These are phyloP conservation scores for Fusarium foetens DNA, from an alignment of 2,329 filamentous ascomycete genomes.

Conservation along the genomic window DNA sequence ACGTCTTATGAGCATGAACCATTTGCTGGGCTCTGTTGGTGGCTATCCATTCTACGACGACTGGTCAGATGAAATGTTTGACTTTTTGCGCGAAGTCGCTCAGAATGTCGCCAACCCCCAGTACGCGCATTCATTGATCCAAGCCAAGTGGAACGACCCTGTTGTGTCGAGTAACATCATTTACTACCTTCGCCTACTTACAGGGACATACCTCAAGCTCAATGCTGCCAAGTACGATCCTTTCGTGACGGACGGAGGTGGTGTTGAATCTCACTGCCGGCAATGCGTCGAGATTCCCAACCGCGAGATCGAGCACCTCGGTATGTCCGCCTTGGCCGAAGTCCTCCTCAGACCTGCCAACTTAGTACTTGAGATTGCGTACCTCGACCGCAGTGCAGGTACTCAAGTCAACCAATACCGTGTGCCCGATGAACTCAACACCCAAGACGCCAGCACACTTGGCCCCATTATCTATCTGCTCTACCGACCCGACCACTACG, in stretches of 20 bases:
- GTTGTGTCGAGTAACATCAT: conserved; percentile 78
- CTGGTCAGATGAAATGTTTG: conserved; percentile 80
- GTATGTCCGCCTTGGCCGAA: conserved; percentile 79
- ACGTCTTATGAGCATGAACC: conserved; percentile 77
- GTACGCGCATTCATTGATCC: conserved; percentile 63
- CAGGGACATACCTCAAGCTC: conserved; percentile 84
- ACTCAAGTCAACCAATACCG: conserved; percentile 77
- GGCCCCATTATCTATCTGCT: conserved; percentile 66
- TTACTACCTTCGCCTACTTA: conserved; percentile 85
- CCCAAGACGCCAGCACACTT: conserved; percentile 54
- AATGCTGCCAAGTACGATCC: conserved; percentile 75
- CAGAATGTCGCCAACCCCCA: conserved; percentile 68
- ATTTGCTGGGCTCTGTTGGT: conserved; percentile 75
- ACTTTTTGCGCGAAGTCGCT: conserved; percentile 72
- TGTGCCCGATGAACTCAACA: conserved; percentile 66
- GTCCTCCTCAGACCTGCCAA: conserved; percentile 81
- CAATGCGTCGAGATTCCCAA: conserved; percentile 77
- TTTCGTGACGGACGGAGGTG: conserved; percentile 73
- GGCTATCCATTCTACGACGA: conserved; percentile 80
- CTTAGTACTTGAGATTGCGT: conserved; percentile 86
- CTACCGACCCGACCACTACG: conserved; percentile 87
- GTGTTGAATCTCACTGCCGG: conserved; percentile 74
- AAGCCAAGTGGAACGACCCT: conserved; percentile 78
- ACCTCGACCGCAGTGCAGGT: conserved; percentile 87
- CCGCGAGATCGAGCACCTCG: conserved; percentile 91